Base-by-base conservation (phyloP, 2,329 filamentous ascomycete genomes). In the Macrophomina tecta region DNA sequence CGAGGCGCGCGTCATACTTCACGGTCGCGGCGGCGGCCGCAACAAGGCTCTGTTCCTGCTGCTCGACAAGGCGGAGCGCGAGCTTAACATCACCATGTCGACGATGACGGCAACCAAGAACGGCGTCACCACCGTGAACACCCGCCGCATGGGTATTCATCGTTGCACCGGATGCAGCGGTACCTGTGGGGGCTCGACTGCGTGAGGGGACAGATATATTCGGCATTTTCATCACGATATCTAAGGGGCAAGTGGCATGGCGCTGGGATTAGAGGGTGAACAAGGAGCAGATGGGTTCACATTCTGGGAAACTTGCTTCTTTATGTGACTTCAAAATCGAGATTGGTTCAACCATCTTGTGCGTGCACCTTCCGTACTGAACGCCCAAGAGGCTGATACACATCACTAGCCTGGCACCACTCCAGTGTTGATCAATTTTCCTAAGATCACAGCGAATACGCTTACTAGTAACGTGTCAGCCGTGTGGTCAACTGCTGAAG, bases 1-100 rank as follows among this genome's bases (percentile, higher is more conserved):
- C 23, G 48, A 64, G 32, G 61, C 61, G 5, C 8, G n/a, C 23
- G 36, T 38, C 4, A 30, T 64, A 2, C 8, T 53, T 6, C 49
- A n/a, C 23, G 48, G 18, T 12, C 61, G 61, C 32, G 38, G 23
- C 9, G 32, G 40, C 61, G 8, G 7, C 18, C 61, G 61, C 48
- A 64, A 42, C 49, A 34, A 18, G 5, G 61, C 61, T 12, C 38
- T 52, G 32, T 64, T 18, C n/a, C 18, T 64, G 36, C 61, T 64
- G 7, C 61, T 64, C 11, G 61, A 64, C 32, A 52, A 18, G 7
- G 38, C 61, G 9, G 61, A 64, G 48, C 61, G 61, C 48, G 48
- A 64, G 18, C 61, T 64, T 36, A 36, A 64, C 28, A 7, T 34
- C 38, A 64, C 61, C 42, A 62, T 62, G 58, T 23, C 46, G 5